phyloP scores from a whole-genome alignment of 2,329 filamentous ascomycete genomes.

The Scorias spongiosa region DNA sequence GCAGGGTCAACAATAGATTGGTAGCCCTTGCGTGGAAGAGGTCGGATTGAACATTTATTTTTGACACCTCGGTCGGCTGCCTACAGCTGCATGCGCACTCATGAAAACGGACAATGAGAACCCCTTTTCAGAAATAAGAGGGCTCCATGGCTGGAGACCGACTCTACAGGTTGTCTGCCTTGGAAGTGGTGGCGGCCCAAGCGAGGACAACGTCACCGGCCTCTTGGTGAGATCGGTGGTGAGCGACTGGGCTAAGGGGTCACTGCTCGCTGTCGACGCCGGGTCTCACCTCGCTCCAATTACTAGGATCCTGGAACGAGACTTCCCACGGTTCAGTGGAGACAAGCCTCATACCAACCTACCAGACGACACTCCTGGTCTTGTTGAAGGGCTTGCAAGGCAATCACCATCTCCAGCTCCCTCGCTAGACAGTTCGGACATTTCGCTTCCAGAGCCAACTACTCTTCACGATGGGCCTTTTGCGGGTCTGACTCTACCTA shows the following conservation, averaged over 20 bases:
- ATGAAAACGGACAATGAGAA: conserved; percentile 27
- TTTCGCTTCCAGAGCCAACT: conserved; percentile 25
- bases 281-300: conserved; percentile 82
- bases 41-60: too few species aligned
- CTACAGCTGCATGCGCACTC: conserved; percentile 13
- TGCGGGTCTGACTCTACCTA: conserved; percentile 56
- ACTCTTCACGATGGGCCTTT: conserved; percentile 56
- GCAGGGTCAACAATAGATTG: too few species aligned
- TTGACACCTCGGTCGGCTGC: not conserved
- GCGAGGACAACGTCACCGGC: conserved; percentile 78
- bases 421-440: not conserved
- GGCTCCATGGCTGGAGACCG: conserved; percentile 22
- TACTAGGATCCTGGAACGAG: conserved; percentile 53
- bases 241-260: conserved; percentile 66
- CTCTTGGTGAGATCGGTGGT: conserved; percentile 73
- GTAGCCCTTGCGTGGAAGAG: too few species aligned
- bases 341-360: conserved; percentile 1
- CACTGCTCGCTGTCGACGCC: conserved; percentile 81
- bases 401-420: conserved; percentile 2
- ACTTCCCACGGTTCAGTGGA: conserved; percentile 30
- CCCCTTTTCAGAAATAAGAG: conserved; percentile 16
- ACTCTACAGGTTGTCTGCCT: conserved; percentile 34
- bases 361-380: conserved; percentile 1
- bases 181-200: conserved; percentile 76
- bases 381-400: conserved; percentile 3